Base-by-base conservation (phyloP, 2,329 filamentous ascomycete genomes). In the Hyphodiscus sp. region DNA sequence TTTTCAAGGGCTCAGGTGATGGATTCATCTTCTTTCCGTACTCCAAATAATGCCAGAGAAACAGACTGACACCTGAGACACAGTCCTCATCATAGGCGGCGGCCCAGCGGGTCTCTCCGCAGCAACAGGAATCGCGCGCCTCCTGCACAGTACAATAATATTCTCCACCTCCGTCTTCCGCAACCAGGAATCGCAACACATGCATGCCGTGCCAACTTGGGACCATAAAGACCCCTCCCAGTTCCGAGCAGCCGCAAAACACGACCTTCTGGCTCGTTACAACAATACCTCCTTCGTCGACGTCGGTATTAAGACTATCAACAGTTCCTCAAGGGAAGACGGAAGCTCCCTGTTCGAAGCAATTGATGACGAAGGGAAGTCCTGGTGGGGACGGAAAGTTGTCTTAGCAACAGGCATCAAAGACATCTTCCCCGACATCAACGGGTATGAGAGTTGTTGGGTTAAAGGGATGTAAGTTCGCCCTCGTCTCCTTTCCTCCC, bases 361-460 rank as follows among this genome's bases (percentile, higher is more conserved):
- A 10, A 61, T 56, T 2, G 79, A 81, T 54, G 68, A 63, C 1
- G 38, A 67, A 0, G 78, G 76, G 0, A 61, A 65, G 2, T 62
- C 60, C 0, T 83, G 75, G 60, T 59, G 65, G 13, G 80, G 79
- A 0, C 71, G 70, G 47, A 83, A 80, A 56, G 51, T 86, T 1
- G 74, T 81, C 0, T 65, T 86, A 0, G 81, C 78, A 0, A 80
- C 70, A 0, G 82, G 82, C 0, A 71, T 78, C 0, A 65, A 62
- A 26, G 81, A 85, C 58, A 58, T 79, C 0, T 62, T 77, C 30
- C 76, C 76, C 0, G 70, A 75, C n/a, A 75, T 83, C 1, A 62
- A 71, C 2, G 81, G 82, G 0, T 85, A 80, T 57, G 69, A 60
- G 0, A 75, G 81, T 41, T 77, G 76, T 53, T 85, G 55, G 52